Base-by-base conservation (phyloP, 495 filamentous ascomycete species). In the Annulohypoxylon maeteangense region DNA sequence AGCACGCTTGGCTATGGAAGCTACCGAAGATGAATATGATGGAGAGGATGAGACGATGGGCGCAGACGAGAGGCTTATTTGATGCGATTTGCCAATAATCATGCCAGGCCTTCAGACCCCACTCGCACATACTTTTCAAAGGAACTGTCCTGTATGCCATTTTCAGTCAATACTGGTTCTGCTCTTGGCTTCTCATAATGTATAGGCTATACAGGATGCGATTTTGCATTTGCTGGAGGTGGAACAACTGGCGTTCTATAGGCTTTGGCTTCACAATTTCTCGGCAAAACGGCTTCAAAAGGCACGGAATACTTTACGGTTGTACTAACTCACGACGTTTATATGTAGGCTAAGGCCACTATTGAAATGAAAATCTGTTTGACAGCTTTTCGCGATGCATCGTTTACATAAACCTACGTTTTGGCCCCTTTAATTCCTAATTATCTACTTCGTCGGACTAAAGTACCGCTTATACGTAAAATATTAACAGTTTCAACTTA, bases 1-100 rank as follows among this genome's bases (percentile, higher is more conserved):
- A 31, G 78, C 71, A 2, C 76, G 79, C n/a, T 60, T 75, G 10
- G 78, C 76, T 3, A 74, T 62, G 22, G 79, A 83, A 51, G 59
- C 53, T 61, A 70, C 65, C 14, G 66, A 78, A 38, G 72, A 78
- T 40, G 75, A 48, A 18, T 60, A 79, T 14, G 74, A 74, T 29
- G 69, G 68, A 7, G 75, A 69, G 20, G 78, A 81, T 32, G 80
- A 81, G 56, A 80, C 50, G 12, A 80, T 82, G 64, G 60, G 64
- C 18, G 75, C 38, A 20, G 81, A 83, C 38, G 79, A 81, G 66
- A 65, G 54, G 56, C 27, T 79, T 16, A 58, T 62, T 14, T 67
- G 54, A 77, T 56, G 45, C 3, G n/a, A 7, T 62, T 23, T 11
- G 25, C 8, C 47, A 20, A 14, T 25, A 51, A 36, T 40, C 25